These are phyloP conservation scores for Bimuria novae-zelandiae DNA, from an alignment of 2,329 filamentous ascomycete species.

Conservation along the genomic window DNA sequence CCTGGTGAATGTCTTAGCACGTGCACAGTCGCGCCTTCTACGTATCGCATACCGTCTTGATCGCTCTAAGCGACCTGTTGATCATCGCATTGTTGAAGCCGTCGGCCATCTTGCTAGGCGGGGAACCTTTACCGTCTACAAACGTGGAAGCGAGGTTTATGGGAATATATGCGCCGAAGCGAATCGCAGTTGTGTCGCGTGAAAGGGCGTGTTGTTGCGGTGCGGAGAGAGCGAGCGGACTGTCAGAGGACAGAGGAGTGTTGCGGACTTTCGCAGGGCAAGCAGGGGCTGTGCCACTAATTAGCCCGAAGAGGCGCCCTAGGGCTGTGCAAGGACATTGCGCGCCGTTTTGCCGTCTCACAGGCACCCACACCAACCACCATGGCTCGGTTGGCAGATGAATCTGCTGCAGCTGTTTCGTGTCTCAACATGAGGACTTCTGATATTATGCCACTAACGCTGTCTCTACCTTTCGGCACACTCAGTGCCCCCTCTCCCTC, in stretches of 20 bases:
- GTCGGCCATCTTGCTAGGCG: slow-evolving; percentile 42
- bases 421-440: neutral
- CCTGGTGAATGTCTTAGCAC: slow-evolving; percentile 57
- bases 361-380: neutral
- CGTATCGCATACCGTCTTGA: slow-evolving; percentile 71
- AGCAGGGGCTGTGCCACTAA: slow-evolving; percentile 2
- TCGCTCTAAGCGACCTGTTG: slow-evolving; percentile 83
- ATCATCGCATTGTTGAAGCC: slow-evolving; percentile 63
- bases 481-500: slow-evolving; percentile 12
- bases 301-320: too few species aligned
- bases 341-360: neutral
- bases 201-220: neutral
- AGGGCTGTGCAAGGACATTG: slow-evolving; percentile 1
- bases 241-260: slow-evolving; percentile 5
- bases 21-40: neutral
- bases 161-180: neutral
- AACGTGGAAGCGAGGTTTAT: neutral
- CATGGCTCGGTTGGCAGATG: neutral
- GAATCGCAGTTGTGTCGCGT: neutral
- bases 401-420: neutral
- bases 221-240: slow-evolving; percentile 3
- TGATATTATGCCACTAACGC: neutral
- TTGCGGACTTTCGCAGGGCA: neutral
- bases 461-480: neutral
- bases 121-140: neutral